Evolutionary conservation across 345 rosid species (phyloP).

Genomic region (Eucalyptus cloeziana): DNA sequence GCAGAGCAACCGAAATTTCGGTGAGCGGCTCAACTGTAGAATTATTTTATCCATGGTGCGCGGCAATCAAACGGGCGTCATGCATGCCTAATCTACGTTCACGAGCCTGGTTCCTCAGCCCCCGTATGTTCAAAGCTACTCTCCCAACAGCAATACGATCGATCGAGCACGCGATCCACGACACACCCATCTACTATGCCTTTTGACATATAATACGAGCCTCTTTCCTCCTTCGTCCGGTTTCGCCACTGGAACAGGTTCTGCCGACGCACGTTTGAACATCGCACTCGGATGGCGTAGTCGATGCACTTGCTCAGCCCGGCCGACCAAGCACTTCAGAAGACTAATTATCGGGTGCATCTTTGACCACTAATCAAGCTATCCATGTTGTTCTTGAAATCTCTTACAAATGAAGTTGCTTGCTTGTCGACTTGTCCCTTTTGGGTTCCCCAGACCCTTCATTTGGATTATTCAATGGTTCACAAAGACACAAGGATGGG

Average conservation of each 20-base stretch:
- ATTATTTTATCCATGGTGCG: background rate
- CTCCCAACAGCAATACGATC: background rate
- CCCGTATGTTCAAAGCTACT: background rate
- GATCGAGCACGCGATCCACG: background rate
- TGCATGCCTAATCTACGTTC: background rate
- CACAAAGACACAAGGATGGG: fast-evolving
- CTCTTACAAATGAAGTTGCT: background rate
- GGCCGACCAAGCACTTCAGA: background rate
- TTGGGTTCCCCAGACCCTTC: background rate
- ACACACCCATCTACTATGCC: background rate
- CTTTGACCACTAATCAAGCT: background rate
- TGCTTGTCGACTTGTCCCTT: background rate
- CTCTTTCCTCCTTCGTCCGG: background rate
- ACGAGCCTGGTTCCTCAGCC: background rate
- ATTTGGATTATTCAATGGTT: background rate
- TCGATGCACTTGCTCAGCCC: background rate
- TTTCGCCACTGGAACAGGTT: background rate
- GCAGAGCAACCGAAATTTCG: background rate
- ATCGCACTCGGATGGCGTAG: background rate
- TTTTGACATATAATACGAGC: background rate
- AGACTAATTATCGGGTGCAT: background rate
- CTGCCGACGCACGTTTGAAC: background rate
- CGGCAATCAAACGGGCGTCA: background rate
- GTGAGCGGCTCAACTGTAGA: background rate
- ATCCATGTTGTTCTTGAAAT: background rate